Evolutionary conservation across 257 asterid genomes (phyloP).

Genomic region (Phtheirospermum japonicum): DNA sequence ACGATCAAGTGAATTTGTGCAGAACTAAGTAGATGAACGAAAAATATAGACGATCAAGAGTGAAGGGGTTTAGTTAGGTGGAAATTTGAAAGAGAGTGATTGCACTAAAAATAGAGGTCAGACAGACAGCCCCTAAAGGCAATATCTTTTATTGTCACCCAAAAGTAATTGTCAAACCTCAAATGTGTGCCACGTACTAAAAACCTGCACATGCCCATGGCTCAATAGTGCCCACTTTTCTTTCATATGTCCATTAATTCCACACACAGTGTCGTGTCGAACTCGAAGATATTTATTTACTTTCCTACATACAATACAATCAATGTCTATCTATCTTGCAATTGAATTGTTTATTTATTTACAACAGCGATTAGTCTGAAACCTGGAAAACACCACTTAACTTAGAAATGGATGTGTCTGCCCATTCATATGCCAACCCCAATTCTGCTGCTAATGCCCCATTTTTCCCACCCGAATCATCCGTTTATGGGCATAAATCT

Average conservation of each 20-base stretch:
- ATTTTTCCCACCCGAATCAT: slow-evolving; percentile 23
- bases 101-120: no score
- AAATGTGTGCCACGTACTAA: not conserved
- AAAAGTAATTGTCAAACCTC: not conserved
- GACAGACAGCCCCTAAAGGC: not conserved
- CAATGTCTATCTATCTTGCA: no score
- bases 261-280: not conserved
- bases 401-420: slow-evolving; percentile 22
- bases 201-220: not conserved
- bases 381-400: no score
- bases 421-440: slow-evolving; percentile 33
- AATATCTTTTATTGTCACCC: not conserved
- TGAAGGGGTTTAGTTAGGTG: no score
- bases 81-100: no score
- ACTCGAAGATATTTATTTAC: not conserved
- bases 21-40: no score
- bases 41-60: no score
- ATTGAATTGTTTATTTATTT: no score
- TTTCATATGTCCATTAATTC: not conserved
- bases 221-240: not conserved
- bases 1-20: no score
- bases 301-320: not conserved
- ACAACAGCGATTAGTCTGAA: not conserved
- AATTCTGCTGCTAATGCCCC: slow-evolving; percentile 24
- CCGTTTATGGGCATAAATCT: slow-evolving; percentile 28